These are phyloP conservation scores for Pythium biforme DNA, from an alignment of 352 stramenopile species.

Conservation along the genomic window DNA sequence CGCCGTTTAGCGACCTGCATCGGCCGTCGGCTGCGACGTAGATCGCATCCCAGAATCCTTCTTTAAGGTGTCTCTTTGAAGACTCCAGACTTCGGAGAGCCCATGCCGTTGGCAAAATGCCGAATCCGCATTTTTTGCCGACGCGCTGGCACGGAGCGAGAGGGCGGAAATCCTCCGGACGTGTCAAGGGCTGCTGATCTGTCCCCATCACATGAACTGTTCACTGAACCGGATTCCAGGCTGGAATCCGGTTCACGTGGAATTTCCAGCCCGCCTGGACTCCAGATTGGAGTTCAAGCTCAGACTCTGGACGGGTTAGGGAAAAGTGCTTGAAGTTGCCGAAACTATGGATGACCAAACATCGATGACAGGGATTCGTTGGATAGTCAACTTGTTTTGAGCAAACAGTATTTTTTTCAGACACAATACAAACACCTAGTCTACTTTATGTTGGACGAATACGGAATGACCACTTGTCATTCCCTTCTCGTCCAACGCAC, in stretches of 20 bases:
- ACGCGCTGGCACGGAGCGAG: too few relatives aligned
- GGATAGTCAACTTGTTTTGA: constrained; percentile 15
- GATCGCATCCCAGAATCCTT: background rate
- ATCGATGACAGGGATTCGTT: constrained; percentile 3
- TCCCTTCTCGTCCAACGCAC: too few relatives aligned
- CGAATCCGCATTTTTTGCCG: too few relatives aligned
- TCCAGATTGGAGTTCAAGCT: too few relatives aligned
- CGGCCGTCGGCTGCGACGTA: background rate
- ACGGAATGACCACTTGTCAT: too few relatives aligned
- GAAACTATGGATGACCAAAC: constrained; percentile 3
- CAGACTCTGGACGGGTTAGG: constrained; percentile 12
- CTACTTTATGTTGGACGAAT: background rate
- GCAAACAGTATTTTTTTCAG: background rate
- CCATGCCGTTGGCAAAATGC: too few relatives aligned
- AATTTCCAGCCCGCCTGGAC: too few relatives aligned
- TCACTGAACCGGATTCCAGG: background rate
- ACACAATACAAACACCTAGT: constrained; percentile 20
- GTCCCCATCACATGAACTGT: too few relatives aligned
- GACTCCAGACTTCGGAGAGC: too few relatives aligned
- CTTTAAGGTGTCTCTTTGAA: too few relatives aligned
- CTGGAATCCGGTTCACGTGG: too few relatives aligned
- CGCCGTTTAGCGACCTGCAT: background rate
- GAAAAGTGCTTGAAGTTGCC: constrained; percentile 14
- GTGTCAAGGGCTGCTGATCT: too few relatives aligned
- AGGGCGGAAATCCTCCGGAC: background rate